Evolutionary conservation across 2,329 filamentous ascomycete species (phyloP), one percentile per base, ranked within the genome.

Genomic region (Sclerotinia glacialis): DNA sequence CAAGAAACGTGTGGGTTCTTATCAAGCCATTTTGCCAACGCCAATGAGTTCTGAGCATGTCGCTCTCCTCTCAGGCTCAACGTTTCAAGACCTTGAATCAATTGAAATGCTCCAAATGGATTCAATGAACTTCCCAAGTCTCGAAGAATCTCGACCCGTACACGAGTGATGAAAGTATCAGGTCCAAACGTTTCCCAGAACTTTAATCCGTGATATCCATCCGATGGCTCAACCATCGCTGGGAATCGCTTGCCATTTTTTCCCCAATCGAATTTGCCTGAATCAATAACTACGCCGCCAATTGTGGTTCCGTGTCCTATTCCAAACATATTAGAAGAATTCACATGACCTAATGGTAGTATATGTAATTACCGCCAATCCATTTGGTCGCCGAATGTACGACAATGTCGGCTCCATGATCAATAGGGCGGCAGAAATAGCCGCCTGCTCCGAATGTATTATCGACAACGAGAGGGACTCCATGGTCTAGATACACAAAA

Each of bases 371-470:
- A 61, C 58, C 58, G 7, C 93, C 93, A 70, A 97, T 97, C 93
- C 93, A 97, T 80, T 97, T 97, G 67, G 93, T 97, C 11, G 93
- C 93, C 46, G 90, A 94, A 83, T 97, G 93, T 44, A 97, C 91
- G 64, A 97, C 89, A 69, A 97, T 96, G 11, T 97, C 93, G 69
- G 91, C 93, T 67, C 93, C 93, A 78, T 96, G 90, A 31, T 93
- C 89, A 74, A 97, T 94, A 47, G 93, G 93, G 6, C 90, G 87
- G 72, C 89, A 82, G 78, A 92, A 95, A 83, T 91, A 97, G 61
- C 93, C 93, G 67, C 93, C 93, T 11, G 93, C 93, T 56, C 93
- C 93, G 74, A 97, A 97, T 14, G 93, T 97, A 83, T 97, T 97
- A 81, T 97, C 93, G 59, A 94, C 90, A 14, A 85, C 74, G 14